Percentiles rank a stretch among this genome's conserved stretches.
phyloP scores from a whole-genome alignment of 352 stramenopile genomes.

The Phytopythium oedochilum region DNA sequence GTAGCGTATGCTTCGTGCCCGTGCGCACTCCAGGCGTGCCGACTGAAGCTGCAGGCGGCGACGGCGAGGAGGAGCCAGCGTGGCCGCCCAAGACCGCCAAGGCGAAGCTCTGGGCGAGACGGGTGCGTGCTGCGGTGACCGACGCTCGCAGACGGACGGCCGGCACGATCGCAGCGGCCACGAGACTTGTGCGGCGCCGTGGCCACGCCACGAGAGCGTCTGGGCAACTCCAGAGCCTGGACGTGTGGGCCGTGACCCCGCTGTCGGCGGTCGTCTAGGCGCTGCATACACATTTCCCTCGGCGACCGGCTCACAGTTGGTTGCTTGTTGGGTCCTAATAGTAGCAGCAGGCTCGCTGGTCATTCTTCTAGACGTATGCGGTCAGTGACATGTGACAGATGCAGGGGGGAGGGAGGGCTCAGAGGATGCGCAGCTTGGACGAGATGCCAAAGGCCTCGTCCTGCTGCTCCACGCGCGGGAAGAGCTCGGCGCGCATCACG shows the following conservation, averaged over 20 bases:
- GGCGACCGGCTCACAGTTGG: no score
- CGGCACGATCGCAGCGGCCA: neutral
- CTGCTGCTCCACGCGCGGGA: slow-evolving; percentile 33
- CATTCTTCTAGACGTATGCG: no score
- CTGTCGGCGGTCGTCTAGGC: neutral
- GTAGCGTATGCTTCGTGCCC: neutral
- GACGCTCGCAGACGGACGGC: neutral
- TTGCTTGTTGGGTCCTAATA: neutral
- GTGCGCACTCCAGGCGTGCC: neutral
- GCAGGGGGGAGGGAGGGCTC: no score
- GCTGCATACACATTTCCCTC: neutral
- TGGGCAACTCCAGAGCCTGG: no score
- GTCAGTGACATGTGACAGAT: no score
- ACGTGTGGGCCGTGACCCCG: neutral
- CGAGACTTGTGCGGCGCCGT: no score
- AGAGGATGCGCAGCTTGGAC: slow-evolving; percentile 49
- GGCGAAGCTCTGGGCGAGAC: neutral
- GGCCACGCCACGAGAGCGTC: no score
- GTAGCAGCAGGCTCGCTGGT: no score
- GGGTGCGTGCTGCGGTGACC: neutral
- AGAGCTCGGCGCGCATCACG: slow-evolving; percentile 76
- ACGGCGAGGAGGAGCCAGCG: neutral
- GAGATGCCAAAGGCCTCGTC: slow-evolving; percentile 33
- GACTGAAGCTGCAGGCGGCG: neutral
- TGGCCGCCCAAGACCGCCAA: neutral